Evolutionary conservation across 352 stramenopile species (phyloP).

Genomic region (Pilasporangium apinafurcum): DNA sequence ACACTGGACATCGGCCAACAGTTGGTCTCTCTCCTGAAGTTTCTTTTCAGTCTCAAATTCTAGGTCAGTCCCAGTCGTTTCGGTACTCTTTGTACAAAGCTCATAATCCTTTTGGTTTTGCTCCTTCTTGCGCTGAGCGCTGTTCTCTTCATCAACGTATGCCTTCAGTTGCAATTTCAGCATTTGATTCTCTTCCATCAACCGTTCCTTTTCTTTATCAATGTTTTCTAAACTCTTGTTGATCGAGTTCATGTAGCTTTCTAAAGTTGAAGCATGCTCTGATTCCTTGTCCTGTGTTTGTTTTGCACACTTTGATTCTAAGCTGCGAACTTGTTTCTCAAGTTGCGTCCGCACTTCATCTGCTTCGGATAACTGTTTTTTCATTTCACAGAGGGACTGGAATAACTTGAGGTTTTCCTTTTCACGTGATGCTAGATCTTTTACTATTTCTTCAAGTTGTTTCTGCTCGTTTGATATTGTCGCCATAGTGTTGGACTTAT

Average conservation of each 20-base stretch:
- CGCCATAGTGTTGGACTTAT: conserved; percentile 5
- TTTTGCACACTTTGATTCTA: background rate
- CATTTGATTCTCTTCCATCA: conserved; percentile 1
- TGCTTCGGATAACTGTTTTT: conserved; percentile 15
- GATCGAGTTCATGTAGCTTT: conserved; percentile 23
- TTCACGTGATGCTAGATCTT: conserved; percentile 22
- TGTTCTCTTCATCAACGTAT: background rate
- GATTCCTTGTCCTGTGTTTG: conserved; percentile 11
- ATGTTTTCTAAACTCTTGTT: conserved; percentile 14
- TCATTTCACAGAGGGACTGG: conserved; percentile 31
- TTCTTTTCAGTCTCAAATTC: background rate
- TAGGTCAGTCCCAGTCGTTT: background rate
- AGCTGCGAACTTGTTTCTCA: background rate
- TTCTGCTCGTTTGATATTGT: background rate
- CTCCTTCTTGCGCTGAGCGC: background rate
- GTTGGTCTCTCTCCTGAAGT: background rate
- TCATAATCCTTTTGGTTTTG: background rate
- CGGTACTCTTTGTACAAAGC: conserved; percentile 1
- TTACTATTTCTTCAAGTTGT: conserved; percentile 8
- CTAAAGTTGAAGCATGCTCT: conserved; percentile 16
- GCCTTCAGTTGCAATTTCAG: background rate
- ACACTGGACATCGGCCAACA: background rate
- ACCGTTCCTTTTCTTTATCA: conserved; percentile 5
- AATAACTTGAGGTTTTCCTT: conserved; percentile 37
- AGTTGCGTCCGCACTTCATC: conserved; percentile 1